Percentiles rank a stretch among this genome's conserved stretches.
These are phyloP conservation scores for Fonsecaea pedrosoi DNA, from an alignment of 2,329 filamentous ascomycete genomes.

Conservation along the genomic window DNA sequence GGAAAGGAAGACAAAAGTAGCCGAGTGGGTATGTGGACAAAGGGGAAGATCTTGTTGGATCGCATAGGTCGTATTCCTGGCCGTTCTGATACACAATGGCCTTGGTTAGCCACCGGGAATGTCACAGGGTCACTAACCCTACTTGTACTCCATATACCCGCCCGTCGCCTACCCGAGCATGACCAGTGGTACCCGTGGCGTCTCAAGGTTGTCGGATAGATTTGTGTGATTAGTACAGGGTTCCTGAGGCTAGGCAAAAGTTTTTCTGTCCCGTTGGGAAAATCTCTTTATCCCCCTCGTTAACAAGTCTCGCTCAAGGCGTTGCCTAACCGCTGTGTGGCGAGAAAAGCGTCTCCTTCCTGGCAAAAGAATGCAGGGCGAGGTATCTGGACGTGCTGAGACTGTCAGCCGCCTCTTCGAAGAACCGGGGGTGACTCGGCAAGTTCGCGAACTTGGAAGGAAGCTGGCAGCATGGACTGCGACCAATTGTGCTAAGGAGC, in stretches of 20 bases:
- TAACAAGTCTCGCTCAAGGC: neutral
- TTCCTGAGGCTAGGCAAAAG: neutral
- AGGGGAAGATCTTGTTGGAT: neutral
- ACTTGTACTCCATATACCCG: neutral
- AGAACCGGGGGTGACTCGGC: neutral
- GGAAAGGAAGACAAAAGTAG: neutral
- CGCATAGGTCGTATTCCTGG: neutral
- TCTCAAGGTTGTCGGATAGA: neutral
- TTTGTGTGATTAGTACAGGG: neutral
- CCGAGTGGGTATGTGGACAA: neutral
- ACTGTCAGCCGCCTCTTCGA: neutral
- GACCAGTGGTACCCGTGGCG: neutral
- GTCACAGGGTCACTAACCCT: neutral
- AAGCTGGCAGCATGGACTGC: neutral
- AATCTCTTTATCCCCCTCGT: neutral
- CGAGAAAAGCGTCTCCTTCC: neutral
- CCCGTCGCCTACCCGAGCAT: neutral
- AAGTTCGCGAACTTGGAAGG: neutral
- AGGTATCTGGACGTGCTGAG: neutral
- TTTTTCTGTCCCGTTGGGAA: neutral
- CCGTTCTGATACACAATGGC: neutral
- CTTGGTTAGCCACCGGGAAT: neutral
- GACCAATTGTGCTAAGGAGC: neutral
- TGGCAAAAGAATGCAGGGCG: neutral
- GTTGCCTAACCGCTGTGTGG: neutral